Conservation (phyloP, 2,329 filamentous ascomycete genomes). For the Ophiocordyceps camponoti-rufipedis region DNA sequence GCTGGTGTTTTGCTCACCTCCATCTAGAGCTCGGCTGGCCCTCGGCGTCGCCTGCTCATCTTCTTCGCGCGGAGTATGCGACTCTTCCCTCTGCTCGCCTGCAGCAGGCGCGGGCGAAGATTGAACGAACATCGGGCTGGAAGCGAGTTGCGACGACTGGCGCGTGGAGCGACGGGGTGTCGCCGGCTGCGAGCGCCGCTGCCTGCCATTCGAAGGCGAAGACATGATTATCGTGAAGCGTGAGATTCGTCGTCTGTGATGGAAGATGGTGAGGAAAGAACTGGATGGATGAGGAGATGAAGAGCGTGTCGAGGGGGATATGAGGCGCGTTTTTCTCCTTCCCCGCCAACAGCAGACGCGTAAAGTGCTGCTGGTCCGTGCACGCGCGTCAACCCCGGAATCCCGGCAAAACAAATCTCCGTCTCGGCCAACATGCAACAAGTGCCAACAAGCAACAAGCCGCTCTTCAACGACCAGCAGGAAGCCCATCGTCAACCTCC, state of each 20-base stretch:
- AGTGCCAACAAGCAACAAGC: no score
- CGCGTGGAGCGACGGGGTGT: constrained; percentile 23
- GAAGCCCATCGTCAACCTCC: background rate
- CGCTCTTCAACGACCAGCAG: no score
- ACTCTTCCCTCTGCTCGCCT: constrained; percentile 18
- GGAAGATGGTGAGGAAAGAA: background rate
- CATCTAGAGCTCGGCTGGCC: constrained; percentile 39
- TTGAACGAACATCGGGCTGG: constrained; percentile 68
- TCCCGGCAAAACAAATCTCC: constrained; percentile 11
- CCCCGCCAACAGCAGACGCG: background rate
- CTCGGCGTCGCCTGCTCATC: constrained; percentile 51
- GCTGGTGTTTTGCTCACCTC: constrained; percentile 33
- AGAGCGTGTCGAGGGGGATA: background rate
- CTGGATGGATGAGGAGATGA: background rate
- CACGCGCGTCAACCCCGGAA: constrained; percentile 7
- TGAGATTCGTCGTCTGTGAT: background rate
- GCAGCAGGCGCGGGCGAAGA: constrained; percentile 20
- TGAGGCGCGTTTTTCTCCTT: background rate
- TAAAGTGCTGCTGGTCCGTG: constrained; percentile 7
- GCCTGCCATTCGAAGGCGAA: constrained; percentile 26
- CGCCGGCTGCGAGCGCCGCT: constrained; percentile 32
- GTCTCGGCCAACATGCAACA: background rate
- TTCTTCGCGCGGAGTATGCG: constrained; percentile 28
- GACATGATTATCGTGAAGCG: constrained; percentile 16
- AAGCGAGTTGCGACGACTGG: constrained; percentile 36